Conservation (phyloP, 2,329 filamentous ascomycete genomes). For the Neurospora crassa region DNA sequence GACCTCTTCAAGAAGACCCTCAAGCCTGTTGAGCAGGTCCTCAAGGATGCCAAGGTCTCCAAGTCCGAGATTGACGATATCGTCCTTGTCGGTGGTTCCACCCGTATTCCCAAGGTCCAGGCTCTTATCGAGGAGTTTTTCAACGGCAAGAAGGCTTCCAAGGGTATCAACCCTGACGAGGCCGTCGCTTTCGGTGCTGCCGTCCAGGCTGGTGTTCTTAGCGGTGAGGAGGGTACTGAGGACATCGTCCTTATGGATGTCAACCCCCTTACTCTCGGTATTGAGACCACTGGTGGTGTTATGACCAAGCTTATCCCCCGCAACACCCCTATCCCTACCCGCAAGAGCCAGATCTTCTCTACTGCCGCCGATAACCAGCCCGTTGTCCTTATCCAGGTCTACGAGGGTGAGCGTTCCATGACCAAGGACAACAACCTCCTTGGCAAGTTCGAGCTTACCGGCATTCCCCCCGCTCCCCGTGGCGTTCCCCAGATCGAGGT, state of each 20-base stretch:
- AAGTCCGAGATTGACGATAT: constrained; percentile 94
- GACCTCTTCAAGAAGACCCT: constrained; percentile 99
- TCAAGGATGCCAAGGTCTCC: constrained; percentile 97
- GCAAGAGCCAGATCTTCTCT: constrained; percentile 97
- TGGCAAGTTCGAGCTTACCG: constrained; percentile 96
- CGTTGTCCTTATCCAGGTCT: constrained; percentile 93
- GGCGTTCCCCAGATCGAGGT: constrained; percentile 98
- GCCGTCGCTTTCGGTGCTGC: constrained; percentile 97
- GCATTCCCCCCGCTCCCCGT: constrained; percentile 90
- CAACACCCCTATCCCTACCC: constrained; percentile 90
- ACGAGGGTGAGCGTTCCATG: constrained; percentile 85
- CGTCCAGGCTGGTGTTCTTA: constrained; percentile 92
- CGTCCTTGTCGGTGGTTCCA: constrained; percentile 95
- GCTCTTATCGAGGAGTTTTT: constrained; percentile 94
- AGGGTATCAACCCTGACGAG: constrained; percentile 99
- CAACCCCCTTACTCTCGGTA: constrained; percentile 93
- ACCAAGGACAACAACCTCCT: constrained; percentile 97
- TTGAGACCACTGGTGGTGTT: constrained; percentile 93
- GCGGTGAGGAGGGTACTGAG: constrained; percentile 74
- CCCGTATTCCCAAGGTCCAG: constrained; percentile 98
- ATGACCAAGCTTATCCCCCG: constrained; percentile 97
- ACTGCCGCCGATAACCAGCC: constrained; percentile 96
- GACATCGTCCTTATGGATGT: constrained; percentile 91
- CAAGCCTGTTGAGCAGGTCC: constrained; percentile 96
- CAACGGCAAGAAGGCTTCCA: constrained; percentile 89